These are phyloP conservation scores for Lathyrus aphaca DNA, from an alignment of 306 rosid genomes.

Conservation along the genomic window DNA sequence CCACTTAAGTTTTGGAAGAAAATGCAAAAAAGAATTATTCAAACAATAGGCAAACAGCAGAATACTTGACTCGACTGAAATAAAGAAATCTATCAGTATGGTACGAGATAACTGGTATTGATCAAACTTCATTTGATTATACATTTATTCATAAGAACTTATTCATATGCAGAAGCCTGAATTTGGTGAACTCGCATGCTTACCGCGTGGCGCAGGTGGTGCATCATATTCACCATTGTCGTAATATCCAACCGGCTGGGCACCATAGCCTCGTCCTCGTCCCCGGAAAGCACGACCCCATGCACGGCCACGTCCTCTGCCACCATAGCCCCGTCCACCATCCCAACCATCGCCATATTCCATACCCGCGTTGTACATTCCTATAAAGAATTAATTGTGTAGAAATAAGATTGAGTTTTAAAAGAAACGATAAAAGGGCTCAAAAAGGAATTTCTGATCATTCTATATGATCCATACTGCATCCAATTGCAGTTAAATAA, in stretches of 20 bases:
- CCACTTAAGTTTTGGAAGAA: too few relatives aligned
- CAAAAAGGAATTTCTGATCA: background rate
- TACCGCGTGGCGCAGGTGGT: slow-evolving; percentile 68
- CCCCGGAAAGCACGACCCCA: slow-evolving; percentile 64
- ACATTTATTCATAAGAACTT: slow-evolving; percentile 16
- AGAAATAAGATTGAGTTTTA: slow-evolving; percentile 3
- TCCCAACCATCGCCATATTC: slow-evolving; percentile 86
- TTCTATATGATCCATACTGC: background rate
- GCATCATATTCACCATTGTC: slow-evolving; percentile 72
- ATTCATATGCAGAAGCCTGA: slow-evolving; percentile 7
- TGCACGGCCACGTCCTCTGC: slow-evolving; percentile 73
- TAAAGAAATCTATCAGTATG: background rate
- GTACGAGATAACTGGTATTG: background rate
- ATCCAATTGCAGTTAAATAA: slow-evolving; percentile 13
- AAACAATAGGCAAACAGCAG: background rate
- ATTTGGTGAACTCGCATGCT: slow-evolving; percentile 32
- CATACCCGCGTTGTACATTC: slow-evolving; percentile 65
- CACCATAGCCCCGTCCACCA: slow-evolving; percentile 74
- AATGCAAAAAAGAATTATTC: slow-evolving; percentile 24
- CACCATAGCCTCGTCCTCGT: slow-evolving; percentile 67
- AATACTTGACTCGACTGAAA: background rate
- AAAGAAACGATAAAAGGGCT: background rate
- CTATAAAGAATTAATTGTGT: slow-evolving; percentile 35
- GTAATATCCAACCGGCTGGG: slow-evolving; percentile 56
- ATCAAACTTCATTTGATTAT: slow-evolving; percentile 9